Evolutionary conservation across 352 stramenopile genomes (phyloP).

Genomic region (Globisporangium paroecandrum): DNA sequence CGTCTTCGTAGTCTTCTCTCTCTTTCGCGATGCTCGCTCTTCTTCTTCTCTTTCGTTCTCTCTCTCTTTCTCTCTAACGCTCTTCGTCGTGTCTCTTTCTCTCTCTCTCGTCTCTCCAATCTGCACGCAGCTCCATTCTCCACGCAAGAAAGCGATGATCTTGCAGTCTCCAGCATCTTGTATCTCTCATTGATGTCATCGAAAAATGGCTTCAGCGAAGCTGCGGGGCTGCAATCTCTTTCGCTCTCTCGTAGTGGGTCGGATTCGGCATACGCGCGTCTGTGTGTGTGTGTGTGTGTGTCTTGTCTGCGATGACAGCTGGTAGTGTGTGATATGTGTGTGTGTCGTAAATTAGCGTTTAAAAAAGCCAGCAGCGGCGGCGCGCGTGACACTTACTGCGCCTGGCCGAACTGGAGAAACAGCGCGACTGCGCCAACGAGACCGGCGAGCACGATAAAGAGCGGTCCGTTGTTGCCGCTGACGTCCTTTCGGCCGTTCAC

Average conservation of each 20-base stretch:
- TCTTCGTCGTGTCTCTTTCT: background rate
- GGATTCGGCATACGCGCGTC: background rate
- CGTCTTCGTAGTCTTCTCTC: background rate
- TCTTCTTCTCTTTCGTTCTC: background rate
- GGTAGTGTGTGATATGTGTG: background rate
- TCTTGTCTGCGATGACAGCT: conserved; percentile 1
- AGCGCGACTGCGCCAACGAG: conserved; percentile 47
- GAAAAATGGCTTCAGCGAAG: background rate
- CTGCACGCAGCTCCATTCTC: background rate
- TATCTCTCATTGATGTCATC: background rate
- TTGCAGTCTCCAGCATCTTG: background rate
- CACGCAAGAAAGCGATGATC: background rate
- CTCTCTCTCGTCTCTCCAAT: background rate
- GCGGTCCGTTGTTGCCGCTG: conserved; percentile 49
- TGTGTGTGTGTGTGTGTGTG: conserved; percentile 3
- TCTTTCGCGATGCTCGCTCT: background rate
- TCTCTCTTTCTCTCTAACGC: conserved; percentile 1
- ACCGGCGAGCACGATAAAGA: conserved; percentile 51
- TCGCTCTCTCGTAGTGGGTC: background rate
- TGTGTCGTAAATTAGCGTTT: conserved; percentile 15
- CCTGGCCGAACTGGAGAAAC: conserved; percentile 53
- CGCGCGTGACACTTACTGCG: conserved; percentile 12
- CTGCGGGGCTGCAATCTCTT: background rate
- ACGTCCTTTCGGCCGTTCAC: conserved; percentile 55
- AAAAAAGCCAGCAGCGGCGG: background rate